Evolutionary conservation across 805 yeast species (phyloP), one percentile per base, ranked within the genome.

Genomic region (Wickerhamiella galacta): DNA sequence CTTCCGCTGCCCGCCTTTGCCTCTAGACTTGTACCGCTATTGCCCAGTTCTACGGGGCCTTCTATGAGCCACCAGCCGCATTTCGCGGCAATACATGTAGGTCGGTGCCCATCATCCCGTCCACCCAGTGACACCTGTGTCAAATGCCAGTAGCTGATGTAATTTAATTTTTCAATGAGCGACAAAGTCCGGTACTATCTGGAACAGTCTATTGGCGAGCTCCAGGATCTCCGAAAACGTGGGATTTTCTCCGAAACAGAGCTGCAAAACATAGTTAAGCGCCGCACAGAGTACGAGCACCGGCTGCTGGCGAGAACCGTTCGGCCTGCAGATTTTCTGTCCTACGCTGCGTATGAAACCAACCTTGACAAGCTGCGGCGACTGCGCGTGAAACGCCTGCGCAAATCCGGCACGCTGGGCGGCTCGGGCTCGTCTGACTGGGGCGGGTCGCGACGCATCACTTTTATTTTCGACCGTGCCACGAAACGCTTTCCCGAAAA

Each of bases 241-340:
- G 83, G 83, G 3, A 62, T 90, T 4, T 90, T 90, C 53, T 75
- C 72, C 26, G 78, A 78, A 45, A 69, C 68, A 44, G 98, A 90
- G 56, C 72, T 83, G 42, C 72, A 75, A 25, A 65, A 68, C 61
- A 76, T 90, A 34, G 81, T 87, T 82, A 75, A 90, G 57, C 70
- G 83, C 50, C 69, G 98, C 58, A 87, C 95, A 0, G 95, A 85
- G 56, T 90, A 83, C 47, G 99, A 90, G 56, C 94, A 90, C 53
- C 60, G 93, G 36, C 69, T 90, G 34, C 68, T 70, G 28, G 80
- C 93, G 27, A 66, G 96, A 54, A 93, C 90, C 1, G 70, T 85
- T 9, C 72, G 68, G 41, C 68, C 81, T 2, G 58, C 68, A 33
- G 96, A 87, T 53, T 92, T 73, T 48, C 51, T 80, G 35, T 68